Evolutionary conservation across 2,329 filamentous ascomycete species (phyloP).

Genomic region (Fusarium sterilihyphosum): DNA sequence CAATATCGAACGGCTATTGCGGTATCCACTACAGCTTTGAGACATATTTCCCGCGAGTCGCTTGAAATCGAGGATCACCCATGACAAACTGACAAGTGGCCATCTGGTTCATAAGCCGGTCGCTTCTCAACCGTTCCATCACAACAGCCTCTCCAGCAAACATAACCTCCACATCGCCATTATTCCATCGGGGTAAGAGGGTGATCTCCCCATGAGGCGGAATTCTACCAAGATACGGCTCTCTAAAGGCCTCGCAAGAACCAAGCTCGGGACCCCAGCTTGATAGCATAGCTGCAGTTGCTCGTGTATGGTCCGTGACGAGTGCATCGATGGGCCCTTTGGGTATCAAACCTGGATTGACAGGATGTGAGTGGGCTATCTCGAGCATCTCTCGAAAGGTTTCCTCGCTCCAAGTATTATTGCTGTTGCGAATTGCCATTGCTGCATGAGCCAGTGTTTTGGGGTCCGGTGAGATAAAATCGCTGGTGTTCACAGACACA

Average conservation of each 20-base stretch:
- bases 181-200: not conserved
- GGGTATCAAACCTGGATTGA: constrained; percentile 2
- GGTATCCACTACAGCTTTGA: not conserved
- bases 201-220: constrained; percentile 13
- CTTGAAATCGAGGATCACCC: not conserved
- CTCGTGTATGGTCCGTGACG: constrained; percentile 6
- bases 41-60: not conserved
- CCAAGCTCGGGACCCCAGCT: constrained; percentile 16
- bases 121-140: not conserved
- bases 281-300: not conserved
- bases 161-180: constrained; percentile 4
- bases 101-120: not conserved
- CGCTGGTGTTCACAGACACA: not conserved
- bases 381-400: not conserved
- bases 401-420: constrained; percentile 4
- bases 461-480: not conserved
- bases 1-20: fast-evolving
- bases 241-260: constrained; percentile 6
- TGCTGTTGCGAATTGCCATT: not conserved
- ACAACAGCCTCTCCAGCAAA: constrained; percentile 13
- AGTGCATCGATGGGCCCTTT: constrained; percentile 3
- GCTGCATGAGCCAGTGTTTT: constrained; percentile 1
- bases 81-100: constrained; percentile 8
- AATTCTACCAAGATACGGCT: constrained; percentile 6
- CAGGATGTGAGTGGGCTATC: constrained; percentile 4